These are phyloP conservation scores for Cyamopsis tetragonoloba DNA, from an alignment of 306 rosid genomes.

Conservation along the genomic window DNA sequence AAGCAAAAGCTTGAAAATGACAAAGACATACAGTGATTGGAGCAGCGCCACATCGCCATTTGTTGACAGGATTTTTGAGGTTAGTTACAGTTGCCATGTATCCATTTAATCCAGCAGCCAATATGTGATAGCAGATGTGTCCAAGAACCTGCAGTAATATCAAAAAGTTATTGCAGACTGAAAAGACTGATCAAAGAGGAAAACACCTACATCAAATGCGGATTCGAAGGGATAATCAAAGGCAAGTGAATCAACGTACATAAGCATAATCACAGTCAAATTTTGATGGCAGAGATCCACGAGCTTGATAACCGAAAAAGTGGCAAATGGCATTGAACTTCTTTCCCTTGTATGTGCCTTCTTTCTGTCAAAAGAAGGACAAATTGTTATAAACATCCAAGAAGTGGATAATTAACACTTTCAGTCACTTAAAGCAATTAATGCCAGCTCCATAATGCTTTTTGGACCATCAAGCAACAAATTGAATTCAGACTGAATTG, in stretches of 20 bases:
- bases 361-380: slow-evolving; percentile 65
- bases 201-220: not conserved
- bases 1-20: not conserved
- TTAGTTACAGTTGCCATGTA: slow-evolving; percentile 91
- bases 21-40: slow-evolving; percentile 61
- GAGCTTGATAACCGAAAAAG: slow-evolving; percentile 99
- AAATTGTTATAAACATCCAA: not conserved
- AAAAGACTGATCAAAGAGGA: not conserved
- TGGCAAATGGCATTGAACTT: slow-evolving; percentile 97
- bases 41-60: slow-evolving; percentile 96
- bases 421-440: slow-evolving; percentile 1
- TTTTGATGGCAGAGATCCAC: slow-evolving; percentile 95
- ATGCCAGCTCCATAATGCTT: not conserved
- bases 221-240: slow-evolving; percentile 15
- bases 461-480: not conserved
- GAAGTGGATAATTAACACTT: not conserved
- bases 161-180: slow-evolving; percentile 11
- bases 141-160: slow-evolving; percentile 76
- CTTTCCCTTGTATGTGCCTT: slow-evolving; percentile 95
- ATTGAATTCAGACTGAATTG: not conserved
- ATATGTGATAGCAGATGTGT: slow-evolving; percentile 84
- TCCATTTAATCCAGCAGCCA: slow-evolving; percentile 91
- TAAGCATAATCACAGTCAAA: slow-evolving; percentile 96
- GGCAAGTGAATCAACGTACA: slow-evolving; percentile 45
- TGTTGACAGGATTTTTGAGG: slow-evolving; percentile 77